These are phyloP conservation scores for Starmerella etchellsii DNA, from an alignment of 805 yeast genomes.

Conservation along the genomic window DNA sequence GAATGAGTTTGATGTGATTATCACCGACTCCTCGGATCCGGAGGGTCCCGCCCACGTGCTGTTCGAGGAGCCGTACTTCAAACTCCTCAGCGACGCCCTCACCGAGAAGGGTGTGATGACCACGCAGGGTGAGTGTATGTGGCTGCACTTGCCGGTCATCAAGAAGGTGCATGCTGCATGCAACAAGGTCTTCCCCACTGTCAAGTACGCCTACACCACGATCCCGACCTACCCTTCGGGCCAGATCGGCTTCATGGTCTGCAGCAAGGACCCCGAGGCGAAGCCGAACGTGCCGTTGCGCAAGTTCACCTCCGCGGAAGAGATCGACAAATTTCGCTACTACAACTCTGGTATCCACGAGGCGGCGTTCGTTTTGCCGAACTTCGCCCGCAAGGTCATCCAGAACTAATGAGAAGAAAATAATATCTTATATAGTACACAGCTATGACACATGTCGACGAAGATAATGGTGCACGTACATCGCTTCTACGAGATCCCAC, in stretches of 20 bases:
- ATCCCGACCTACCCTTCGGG: constrained; percentile 86
- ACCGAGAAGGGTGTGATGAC: constrained; percentile 84
- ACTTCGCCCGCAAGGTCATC: constrained; percentile 44
- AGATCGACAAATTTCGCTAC: constrained; percentile 43
- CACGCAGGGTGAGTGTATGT: constrained; percentile 82
- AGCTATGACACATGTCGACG: background rate
- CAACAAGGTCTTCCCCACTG: constrained; percentile 67
- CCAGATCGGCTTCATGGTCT: constrained; percentile 66
- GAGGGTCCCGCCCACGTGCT: constrained; percentile 95
- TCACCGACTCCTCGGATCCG: constrained; percentile 95
- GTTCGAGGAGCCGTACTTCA: constrained; percentile 85
- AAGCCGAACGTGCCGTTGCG: constrained; percentile 43
- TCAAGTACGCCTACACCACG: constrained; percentile 64
- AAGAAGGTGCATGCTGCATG: constrained; percentile 65
- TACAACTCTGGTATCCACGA: constrained; percentile 55
- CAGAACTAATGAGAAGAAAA: constrained; percentile 1
- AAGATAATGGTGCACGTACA: constrained; percentile 12
- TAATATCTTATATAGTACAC: background rate
- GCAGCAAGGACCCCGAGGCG: constrained; percentile 42
- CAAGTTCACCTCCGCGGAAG: constrained; percentile 33
- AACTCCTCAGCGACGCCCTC: constrained; percentile 71
- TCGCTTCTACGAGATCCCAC: constrained; percentile 10
- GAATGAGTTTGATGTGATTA: constrained; percentile 84
- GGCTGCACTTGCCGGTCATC: constrained; percentile 71
- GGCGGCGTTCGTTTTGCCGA: constrained; percentile 66